Percentiles rank a stretch among this genome's conserved stretches.
Conservation (phyloP, 2,329 filamentous ascomycete species). For the Trichoderma sp. region DNA sequence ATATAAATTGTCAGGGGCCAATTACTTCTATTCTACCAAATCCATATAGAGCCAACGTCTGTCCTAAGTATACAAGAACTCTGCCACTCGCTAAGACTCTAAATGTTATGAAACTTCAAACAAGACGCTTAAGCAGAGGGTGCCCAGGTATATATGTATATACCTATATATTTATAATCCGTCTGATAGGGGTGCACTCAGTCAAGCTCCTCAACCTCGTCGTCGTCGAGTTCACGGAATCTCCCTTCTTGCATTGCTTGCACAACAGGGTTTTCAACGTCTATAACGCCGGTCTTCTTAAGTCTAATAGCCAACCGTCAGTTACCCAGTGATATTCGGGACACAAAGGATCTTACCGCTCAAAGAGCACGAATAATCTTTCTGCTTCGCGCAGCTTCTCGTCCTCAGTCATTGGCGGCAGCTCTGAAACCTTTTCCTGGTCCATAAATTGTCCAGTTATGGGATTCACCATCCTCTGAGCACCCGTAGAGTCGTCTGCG, state of each 20-base stretch:
- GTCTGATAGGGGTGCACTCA: conserved; percentile 16
- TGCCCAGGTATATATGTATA: background rate
- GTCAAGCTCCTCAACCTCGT: conserved; percentile 49
- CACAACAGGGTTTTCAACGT: conserved; percentile 77
- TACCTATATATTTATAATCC: background rate
- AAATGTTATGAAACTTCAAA: background rate
- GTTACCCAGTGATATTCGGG: background rate
- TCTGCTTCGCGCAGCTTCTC: conserved; percentile 94
- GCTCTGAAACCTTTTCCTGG: conserved; percentile 59
- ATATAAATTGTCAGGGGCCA: background rate
- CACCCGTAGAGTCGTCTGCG: conserved; percentile 34
- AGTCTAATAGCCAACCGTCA: conserved; percentile 46
- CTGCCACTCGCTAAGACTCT: background rate
- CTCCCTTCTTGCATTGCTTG: conserved; percentile 68
- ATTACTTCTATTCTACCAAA: background rate
- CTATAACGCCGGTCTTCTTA: conserved; percentile 72
- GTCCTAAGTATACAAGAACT: background rate
- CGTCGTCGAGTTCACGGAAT: conserved; percentile 67
- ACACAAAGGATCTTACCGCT: conserved; percentile 57
- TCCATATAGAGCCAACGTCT: background rate
- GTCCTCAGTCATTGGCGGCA: conserved; percentile 79
- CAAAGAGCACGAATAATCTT: conserved; percentile 84
- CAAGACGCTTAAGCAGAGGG: background rate
- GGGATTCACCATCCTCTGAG: conserved; percentile 65
- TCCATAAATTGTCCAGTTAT: conserved; percentile 83